Percentiles rank a stretch among this genome's conserved stretches.
Conservation (phyloP, 768 basidiomycete species). For the Auriscalpium orientale region DNA sequence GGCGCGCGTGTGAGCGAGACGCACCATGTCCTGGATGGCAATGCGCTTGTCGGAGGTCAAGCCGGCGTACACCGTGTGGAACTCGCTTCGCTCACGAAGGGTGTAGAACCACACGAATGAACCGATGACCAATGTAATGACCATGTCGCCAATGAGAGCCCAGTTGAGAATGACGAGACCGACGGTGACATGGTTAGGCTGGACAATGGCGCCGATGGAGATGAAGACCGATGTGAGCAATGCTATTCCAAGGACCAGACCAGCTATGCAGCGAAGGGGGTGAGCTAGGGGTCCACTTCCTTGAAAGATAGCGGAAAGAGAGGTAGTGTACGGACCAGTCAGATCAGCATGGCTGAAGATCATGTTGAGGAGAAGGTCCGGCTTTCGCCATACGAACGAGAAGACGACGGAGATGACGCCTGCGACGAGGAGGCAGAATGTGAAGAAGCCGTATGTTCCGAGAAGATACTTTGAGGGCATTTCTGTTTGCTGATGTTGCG, state of each 20-base stretch:
- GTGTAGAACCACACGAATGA: conserved; percentile 80
- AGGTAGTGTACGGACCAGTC: conserved; percentile 37
- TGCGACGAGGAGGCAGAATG: conserved; percentile 61
- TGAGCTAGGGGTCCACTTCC: background rate
- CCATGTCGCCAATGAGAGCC: conserved; percentile 54
- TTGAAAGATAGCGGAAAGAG: background rate
- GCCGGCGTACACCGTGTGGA: conserved; percentile 46
- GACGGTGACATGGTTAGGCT: conserved; percentile 58
- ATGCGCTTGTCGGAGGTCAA: conserved; percentile 41
- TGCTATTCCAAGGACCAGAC: conserved; percentile 57
- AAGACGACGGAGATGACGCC: conserved; percentile 58
- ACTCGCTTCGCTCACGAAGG: conserved; percentile 62
- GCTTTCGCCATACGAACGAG: conserved; percentile 63
- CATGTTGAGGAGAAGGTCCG: conserved; percentile 68
- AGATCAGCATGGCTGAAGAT: conserved; percentile 52
- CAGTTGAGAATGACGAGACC: conserved; percentile 77
- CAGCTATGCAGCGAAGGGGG: conserved; percentile 39
- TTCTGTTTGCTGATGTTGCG: conserved; percentile 3
- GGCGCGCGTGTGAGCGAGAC: conserved; percentile 13
- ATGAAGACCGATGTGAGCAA: conserved; percentile 61
- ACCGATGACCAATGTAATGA: conserved; percentile 57
- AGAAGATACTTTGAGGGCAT: conserved; percentile 74
- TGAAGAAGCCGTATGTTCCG: conserved; percentile 66
- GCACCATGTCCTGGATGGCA: conserved; percentile 66
- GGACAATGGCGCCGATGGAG: conserved; percentile 64